phyloP scores from a whole-genome alignment of 2,329 filamentous ascomycete species.

The Hypoxylon sp. region DNA sequence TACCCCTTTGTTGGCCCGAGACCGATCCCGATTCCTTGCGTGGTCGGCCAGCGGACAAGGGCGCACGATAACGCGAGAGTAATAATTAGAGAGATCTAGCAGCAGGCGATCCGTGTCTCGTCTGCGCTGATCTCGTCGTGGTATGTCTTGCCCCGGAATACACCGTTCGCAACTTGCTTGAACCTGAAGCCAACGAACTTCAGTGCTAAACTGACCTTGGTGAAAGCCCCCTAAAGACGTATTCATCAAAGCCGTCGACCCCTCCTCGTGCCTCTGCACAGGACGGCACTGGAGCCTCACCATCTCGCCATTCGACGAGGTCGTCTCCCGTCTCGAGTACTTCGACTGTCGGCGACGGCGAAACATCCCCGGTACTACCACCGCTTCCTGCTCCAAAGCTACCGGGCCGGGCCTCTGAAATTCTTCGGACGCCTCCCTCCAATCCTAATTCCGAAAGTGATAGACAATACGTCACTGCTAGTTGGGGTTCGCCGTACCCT shows the following conservation, averaged over 20 bases:
- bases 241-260: conserved; percentile 65
- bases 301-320: conserved; percentile 59
- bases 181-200: conserved; percentile 25
- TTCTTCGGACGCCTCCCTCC: conserved; percentile 64
- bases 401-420: conserved; percentile 67
- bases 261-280: conserved; percentile 74
- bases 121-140: conserved; percentile 72
- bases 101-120: conserved; percentile 71
- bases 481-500: conserved; percentile 93
- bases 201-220: conserved; percentile 34
- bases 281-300: conserved; percentile 65
- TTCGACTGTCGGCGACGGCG: conserved; percentile 71
- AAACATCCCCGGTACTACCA: conserved; percentile 68
- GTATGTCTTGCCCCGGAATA: conserved; percentile 39
- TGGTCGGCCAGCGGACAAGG: conserved; percentile 26
- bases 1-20: conserved; percentile 41
- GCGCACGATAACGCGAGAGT: conserved; percentile 42
- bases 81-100: conserved; percentile 64
- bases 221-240: conserved; percentile 67
- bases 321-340: conserved; percentile 74
- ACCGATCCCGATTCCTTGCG: conserved; percentile 17
- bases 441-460: conserved; percentile 55
- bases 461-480: conserved; percentile 75
- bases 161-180: conserved; percentile 22
- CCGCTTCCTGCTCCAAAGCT: conserved; percentile 72